Percentiles rank a stretch among this genome's conserved stretches.
Evolutionary conservation across 768 basidiomycete genomes (phyloP).

Genomic region (Suillus bovinus): DNA sequence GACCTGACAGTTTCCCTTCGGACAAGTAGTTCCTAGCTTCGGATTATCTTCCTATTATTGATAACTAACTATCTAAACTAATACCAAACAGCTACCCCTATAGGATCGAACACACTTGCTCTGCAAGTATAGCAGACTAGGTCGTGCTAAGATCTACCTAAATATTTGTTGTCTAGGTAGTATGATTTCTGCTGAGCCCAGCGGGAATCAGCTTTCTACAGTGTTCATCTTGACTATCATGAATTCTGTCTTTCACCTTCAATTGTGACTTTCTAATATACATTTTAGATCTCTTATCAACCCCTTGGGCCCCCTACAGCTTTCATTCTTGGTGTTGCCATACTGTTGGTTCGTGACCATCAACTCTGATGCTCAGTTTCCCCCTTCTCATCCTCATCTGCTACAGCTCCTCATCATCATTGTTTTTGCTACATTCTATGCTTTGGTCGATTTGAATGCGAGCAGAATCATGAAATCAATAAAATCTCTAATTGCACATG

Average conservation of each 20-base stretch:
- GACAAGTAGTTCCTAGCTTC: too few relatives aligned
- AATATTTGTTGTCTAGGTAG: too few relatives aligned
- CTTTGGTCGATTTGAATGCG: slow-evolving; percentile 27
- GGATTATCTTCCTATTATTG: too few relatives aligned
- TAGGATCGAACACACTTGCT: too few relatives aligned
- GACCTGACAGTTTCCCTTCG: too few relatives aligned
- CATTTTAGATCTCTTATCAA: slow-evolving; percentile 9
- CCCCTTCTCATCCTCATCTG: slow-evolving; percentile 62
- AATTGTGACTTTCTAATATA: slow-evolving; percentile 32
- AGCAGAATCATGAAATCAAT: slow-evolving; percentile 46
- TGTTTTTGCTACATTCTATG: slow-evolving; percentile 41
- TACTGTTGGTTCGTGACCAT: slow-evolving; percentile 4
- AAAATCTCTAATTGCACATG: slow-evolving; percentile 36
- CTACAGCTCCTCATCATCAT: slow-evolving; percentile 58
- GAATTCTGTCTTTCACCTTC: slow-evolving; percentile 53
- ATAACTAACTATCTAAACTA: too few relatives aligned
- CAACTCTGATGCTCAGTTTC: neutral
- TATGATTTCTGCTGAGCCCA: too few relatives aligned
- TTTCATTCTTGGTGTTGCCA: slow-evolving; percentile 54
- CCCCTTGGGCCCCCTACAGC: slow-evolving; percentile 56
- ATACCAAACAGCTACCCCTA: too few relatives aligned
- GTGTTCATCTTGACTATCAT: slow-evolving; percentile 20
- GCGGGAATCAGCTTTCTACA: too few relatives aligned
- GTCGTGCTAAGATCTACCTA: too few relatives aligned
- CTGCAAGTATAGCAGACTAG: too few relatives aligned